These are phyloP conservation scores for Fusarium sacchari DNA, from an alignment of 2,329 filamentous ascomycete genomes.

Conservation along the genomic window DNA sequence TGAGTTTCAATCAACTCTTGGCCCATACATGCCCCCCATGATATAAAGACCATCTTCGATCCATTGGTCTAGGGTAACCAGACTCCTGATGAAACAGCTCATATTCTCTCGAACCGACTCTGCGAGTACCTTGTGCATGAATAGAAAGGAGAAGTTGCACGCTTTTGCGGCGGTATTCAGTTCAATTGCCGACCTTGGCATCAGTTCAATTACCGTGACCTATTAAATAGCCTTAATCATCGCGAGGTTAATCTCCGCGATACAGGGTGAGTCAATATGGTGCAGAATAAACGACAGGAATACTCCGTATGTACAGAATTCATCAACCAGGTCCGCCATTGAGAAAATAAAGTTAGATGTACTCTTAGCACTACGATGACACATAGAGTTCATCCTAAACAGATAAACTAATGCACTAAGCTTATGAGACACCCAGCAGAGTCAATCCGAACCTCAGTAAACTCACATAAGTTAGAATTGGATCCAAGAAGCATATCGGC, in stretches of 20 bases:
- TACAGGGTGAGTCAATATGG: too few species aligned
- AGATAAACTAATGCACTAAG: not conserved
- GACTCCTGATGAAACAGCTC: constrained; percentile 17
- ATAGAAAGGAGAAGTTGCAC: not conserved
- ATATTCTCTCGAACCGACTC: constrained; percentile 11
- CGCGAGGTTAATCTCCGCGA: not conserved
- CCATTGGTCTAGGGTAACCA: not conserved
- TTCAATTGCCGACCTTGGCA: rapidly evolving
- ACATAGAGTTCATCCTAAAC: not conserved
- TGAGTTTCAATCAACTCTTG: not conserved
- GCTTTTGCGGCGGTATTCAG: not conserved
- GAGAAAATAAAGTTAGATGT: not conserved
- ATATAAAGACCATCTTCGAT: rapidly evolving
- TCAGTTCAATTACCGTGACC: rapidly evolving
- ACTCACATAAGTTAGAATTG: not conserved
- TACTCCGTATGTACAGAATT: too few species aligned
- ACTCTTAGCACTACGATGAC: not conserved
- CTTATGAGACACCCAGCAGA: not conserved
- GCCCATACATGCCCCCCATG: not conserved
- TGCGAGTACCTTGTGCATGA: not conserved
- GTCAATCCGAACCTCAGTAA: not conserved
- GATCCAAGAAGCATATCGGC: not conserved
- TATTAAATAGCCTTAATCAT: not conserved
- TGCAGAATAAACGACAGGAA: too few species aligned
- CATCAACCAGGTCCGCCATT: too few species aligned